Evolutionary conservation across 2,329 filamentous ascomycete species (phyloP).

Genomic region (Blumeriella jaapii): DNA sequence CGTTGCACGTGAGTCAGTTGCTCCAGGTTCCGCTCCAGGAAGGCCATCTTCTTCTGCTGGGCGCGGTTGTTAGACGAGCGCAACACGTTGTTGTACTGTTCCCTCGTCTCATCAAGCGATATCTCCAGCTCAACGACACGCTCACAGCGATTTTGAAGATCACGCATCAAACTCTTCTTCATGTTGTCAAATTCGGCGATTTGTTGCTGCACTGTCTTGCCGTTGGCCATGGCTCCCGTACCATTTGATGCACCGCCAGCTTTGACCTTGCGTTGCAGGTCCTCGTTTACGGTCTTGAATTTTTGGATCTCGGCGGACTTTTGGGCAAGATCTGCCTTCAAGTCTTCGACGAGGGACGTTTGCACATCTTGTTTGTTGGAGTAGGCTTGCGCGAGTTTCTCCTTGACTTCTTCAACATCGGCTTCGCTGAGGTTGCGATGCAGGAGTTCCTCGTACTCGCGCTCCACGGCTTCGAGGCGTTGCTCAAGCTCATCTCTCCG

Average conservation of each 20-base stretch:
- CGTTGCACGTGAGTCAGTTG: conserved; percentile 95
- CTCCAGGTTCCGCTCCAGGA: conserved; percentile 94
- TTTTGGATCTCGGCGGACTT: conserved; percentile 74
- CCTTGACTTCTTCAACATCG: conserved; percentile 78
- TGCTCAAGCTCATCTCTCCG: conserved; percentile 67
- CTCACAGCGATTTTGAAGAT: conserved; percentile 96
- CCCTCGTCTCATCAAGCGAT: conserved; percentile 88
- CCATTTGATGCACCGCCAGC: conserved; percentile 50
- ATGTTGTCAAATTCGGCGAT: conserved; percentile 98
- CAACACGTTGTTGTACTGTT: conserved; percentile 98
- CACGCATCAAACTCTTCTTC: conserved; percentile 99
- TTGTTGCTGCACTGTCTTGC: conserved; percentile 93
- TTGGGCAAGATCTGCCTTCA: conserved; percentile 63
- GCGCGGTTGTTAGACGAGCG: conserved; percentile 94
- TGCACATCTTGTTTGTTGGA: conserved; percentile 63
- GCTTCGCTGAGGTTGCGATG: conserved; percentile 65
- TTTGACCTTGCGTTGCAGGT: conserved; percentile 65
- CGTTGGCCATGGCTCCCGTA: conserved; percentile 48
- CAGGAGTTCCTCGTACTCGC: conserved; percentile 74
- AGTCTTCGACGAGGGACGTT: conserved; percentile 60
- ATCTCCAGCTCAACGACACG: conserved; percentile 97
- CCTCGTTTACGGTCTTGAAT: conserved; percentile 70
- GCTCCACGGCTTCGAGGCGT: conserved; percentile 61
- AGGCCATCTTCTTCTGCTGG: conserved; percentile 99
- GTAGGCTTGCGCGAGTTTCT: conserved; percentile 65